A percentile compares a stretch with the other conserved stretches of the same genome.
Conservation (phyloP, 306 rosid genomes). For the Abrus pulchellus region DNA sequence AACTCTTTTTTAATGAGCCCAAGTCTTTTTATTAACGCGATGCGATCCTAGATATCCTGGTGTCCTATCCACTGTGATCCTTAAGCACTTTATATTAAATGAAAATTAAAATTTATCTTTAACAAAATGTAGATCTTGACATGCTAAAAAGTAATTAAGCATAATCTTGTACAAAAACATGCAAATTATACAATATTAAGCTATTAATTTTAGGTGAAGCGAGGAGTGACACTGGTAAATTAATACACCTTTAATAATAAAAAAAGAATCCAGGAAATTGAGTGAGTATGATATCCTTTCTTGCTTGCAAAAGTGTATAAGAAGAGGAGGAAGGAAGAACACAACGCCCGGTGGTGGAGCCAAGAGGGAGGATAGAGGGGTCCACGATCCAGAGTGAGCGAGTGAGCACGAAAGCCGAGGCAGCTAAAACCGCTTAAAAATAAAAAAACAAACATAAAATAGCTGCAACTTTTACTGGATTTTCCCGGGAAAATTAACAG, state of each 20-base stretch:
- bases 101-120: neutral
- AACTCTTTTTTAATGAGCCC: neutral
- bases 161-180: neutral
- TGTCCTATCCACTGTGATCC: neutral
- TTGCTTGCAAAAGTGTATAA: slow-evolving; percentile 33
- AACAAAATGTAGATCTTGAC: slow-evolving; percentile 3
- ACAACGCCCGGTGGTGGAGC: neutral
- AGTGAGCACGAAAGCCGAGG: slow-evolving; percentile 34
- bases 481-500: slow-evolving; percentile 54
- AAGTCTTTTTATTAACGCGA: too few relatives aligned
- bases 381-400: slow-evolving; percentile 35
- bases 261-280: slow-evolving; percentile 6
- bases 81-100: neutral
- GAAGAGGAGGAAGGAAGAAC: neutral
- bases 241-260: neutral
- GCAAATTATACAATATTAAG: neutral
- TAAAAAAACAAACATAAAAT: neutral
- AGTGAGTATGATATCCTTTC: neutral
- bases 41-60: too few relatives aligned
- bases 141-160: neutral
- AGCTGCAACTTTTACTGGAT: slow-evolving; percentile 36
- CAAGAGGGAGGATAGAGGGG: slow-evolving; percentile 31
- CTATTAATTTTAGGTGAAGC: neutral
- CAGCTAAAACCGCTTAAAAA: neutral
- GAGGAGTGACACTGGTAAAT: neutral